These are phyloP conservation scores for sunflower (Helianthus annuus) DNA, from an alignment of 129 eudicot species.

Conservation along the genomic window DNA sequence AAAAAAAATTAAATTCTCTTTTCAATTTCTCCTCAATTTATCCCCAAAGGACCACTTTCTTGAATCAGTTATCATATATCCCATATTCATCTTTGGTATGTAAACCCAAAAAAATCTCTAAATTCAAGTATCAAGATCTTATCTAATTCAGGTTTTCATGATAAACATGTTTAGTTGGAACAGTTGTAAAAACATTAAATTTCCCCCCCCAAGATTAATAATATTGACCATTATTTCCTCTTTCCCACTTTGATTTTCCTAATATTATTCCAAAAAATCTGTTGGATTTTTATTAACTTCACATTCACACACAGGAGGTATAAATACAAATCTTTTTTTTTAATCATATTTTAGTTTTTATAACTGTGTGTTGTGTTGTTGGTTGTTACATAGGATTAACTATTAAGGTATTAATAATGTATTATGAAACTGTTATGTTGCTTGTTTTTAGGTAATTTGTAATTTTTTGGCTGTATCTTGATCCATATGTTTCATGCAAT, in stretches of 20 bases:
- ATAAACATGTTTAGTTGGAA: constrained; percentile 14
- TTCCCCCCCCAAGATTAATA: constrained; percentile 7
- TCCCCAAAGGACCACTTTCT: too few species aligned
- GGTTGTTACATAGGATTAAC: constrained; percentile 19
- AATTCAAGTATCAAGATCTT: too few species aligned
- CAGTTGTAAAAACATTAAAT: background rate
- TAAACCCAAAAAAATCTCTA: too few species aligned
- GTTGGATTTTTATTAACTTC: constrained; percentile 21
- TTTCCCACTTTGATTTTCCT: constrained; percentile 22
- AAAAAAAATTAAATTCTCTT: too few species aligned
- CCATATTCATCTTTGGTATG: too few species aligned
- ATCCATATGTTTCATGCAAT: constrained; percentile 9
- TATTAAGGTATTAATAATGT: background rate
- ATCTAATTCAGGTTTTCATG: constrained; percentile 21
- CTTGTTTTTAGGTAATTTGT: background rate
- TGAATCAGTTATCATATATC: too few species aligned
- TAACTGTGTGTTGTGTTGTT: background rate
- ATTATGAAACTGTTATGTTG: background rate
- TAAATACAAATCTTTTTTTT: background rate
- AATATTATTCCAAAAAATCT: constrained; percentile 25
- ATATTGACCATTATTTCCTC: constrained; percentile 30
- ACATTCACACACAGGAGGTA: constrained; percentile 22
- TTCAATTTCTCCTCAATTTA: too few species aligned
- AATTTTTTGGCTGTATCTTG: background rate
- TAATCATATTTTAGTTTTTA: background rate